Evolutionary conservation across 208 protist species (phyloP).

Genomic region (Acanthamoeba castellanii): DNA sequence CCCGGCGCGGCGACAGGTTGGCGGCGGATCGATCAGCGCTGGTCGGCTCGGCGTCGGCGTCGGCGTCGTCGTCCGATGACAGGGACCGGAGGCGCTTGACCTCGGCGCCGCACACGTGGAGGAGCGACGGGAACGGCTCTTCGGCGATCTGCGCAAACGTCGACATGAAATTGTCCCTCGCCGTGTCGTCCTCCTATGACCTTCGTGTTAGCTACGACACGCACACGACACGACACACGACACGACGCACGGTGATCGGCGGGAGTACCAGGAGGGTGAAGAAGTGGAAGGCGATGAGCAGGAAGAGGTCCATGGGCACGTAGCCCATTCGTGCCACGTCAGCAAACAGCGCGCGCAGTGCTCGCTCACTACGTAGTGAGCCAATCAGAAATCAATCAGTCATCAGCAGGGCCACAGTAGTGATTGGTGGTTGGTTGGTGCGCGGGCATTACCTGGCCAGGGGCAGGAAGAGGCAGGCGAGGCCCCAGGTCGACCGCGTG

Average conservation of each 20-base stretch:
- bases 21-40: background rate
- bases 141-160: slow-evolving; percentile 5
- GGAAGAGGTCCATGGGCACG: background rate
- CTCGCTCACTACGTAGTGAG: background rate
- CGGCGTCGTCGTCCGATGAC: background rate
- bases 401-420: no score
- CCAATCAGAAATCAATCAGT: background rate
- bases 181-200: background rate
- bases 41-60: background rate
- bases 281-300: slow-evolving; percentile 54
- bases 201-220: background rate
- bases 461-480: slow-evolving; percentile 61
- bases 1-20: background rate
- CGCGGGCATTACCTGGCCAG: background rate
- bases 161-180: background rate
- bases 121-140: slow-evolving; percentile 30
- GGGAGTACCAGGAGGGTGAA: slow-evolving; percentile 24
- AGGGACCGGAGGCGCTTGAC: background rate
- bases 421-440: background rate
- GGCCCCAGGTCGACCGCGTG: slow-evolving; percentile 23
- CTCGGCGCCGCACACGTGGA: background rate
- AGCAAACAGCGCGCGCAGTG: background rate
- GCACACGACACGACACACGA: background rate
- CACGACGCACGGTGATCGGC: background rate
- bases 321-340: background rate